A percentile compares a stretch with the other conserved stretches of the same genome.
Conservation (phyloP, 805 yeast genomes). For the Starmerella bombicola region DNA sequence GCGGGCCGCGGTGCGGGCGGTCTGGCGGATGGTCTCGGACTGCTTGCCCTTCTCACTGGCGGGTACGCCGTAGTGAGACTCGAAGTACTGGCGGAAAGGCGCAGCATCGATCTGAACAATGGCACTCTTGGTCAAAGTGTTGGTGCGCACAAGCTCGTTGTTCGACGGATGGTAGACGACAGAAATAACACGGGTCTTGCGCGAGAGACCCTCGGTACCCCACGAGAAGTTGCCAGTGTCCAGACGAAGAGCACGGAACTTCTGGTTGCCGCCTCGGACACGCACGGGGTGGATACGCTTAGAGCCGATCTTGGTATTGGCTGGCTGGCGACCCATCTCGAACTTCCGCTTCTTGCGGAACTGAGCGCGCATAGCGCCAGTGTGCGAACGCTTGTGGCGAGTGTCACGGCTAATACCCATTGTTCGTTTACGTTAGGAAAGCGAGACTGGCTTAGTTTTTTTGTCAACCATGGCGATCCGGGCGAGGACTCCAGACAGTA, state of each 20-base stretch:
- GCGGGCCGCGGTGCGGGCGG: constrained; percentile 49
- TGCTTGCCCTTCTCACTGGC: constrained; percentile 42
- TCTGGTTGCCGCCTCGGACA: constrained; percentile 99
- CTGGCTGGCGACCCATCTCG: constrained; percentile 98
- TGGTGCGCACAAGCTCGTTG: constrained; percentile 99
- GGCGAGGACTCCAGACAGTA: too few relatives aligned
- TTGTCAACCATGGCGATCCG: constrained; percentile 7
- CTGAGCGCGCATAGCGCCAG: constrained; percentile 99
- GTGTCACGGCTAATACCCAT: constrained; percentile 99
- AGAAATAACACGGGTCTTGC: constrained; percentile 97
- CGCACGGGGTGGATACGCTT: constrained; percentile 99
- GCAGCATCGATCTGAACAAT: constrained; percentile 99
- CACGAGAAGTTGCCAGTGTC: constrained; percentile 90
- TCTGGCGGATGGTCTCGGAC: constrained; percentile 81
- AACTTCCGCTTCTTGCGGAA: constrained; percentile 99
- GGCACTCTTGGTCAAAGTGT: constrained; percentile 98
- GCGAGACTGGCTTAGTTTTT: constrained; percentile 6
- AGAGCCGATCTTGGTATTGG: constrained; percentile 97
- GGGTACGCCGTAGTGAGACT: constrained; percentile 90
- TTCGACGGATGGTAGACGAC: constrained; percentile 99
- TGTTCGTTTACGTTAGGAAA: constrained; percentile 26
- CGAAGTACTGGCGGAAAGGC: constrained; percentile 99
- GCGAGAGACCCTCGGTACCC: constrained; percentile 97
- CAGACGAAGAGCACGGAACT: constrained; percentile 98
- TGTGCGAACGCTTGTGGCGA: constrained; percentile 99